Conservation (phyloP, 177 flowering plant genomes). For the Telopea speciosissima region DNA sequence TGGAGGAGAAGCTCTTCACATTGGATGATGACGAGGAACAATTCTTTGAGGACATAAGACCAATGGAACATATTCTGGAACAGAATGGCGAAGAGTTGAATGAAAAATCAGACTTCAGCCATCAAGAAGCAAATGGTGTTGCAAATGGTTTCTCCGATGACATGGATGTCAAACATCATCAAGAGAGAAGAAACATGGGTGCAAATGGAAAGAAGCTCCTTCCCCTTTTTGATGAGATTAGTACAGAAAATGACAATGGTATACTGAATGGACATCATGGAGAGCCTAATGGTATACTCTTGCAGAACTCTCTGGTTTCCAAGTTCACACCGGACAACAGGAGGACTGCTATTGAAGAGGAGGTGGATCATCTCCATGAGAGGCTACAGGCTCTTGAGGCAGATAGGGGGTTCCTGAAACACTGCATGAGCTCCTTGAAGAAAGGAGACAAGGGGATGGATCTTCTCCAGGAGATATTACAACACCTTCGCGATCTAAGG, state of each 20-base stretch:
- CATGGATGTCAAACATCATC: conserved; percentile 34
- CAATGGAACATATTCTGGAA: conserved; percentile 25
- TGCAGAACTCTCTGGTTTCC: conserved; percentile 20
- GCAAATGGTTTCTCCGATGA: conserved; percentile 47
- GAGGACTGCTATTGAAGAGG: conserved; percentile 55
- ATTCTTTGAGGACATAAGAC: conserved; percentile 31
- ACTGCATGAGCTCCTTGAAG: conserved; percentile 71
- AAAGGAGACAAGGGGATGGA: conserved; percentile 86
- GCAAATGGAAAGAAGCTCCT: conserved; percentile 71
- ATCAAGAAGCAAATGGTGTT: conserved; percentile 27
- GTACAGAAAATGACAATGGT: conserved; percentile 37
- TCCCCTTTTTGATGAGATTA: conserved; percentile 65
- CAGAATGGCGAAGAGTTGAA: conserved; percentile 35
- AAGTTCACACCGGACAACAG: conserved; percentile 35
- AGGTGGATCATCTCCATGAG: conserved; percentile 79
- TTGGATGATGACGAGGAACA: conserved; percentile 33
- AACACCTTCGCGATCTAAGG: conserved; percentile 74
- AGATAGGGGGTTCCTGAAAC: conserved; percentile 77
- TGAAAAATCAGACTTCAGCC: conserved; percentile 19
- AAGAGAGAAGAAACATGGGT: conserved; percentile 30
- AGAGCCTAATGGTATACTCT: conserved; percentile 24
- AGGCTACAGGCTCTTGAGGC: conserved; percentile 88
- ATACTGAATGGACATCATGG: conserved; percentile 22
- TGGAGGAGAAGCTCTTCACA: conserved; percentile 64
- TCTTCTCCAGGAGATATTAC: conserved; percentile 82